Evolutionary conservation across 805 yeast species (phyloP), one percentile per base, ranked within the genome.

Genomic region (Naumovozyma baii): DNA sequence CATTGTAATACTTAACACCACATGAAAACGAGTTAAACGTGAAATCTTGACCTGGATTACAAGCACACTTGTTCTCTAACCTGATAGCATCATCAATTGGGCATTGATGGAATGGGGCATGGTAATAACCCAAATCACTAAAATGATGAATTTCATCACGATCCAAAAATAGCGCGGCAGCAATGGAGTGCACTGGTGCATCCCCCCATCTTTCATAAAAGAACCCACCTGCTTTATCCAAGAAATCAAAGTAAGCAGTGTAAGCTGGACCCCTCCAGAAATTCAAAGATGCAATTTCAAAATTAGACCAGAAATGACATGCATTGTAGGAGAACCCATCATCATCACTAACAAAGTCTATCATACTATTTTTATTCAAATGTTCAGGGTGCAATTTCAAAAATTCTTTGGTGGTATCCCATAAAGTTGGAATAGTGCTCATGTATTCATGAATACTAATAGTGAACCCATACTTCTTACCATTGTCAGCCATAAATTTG

Each of bases 131-230:
- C 46, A 85, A 74, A 54, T 85, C 94, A 43, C 76, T 81, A 58
- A 87, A 87, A 70, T 81, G 77, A 55, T 86, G 94, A 37, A 86
- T 64, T 54, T 79, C 68, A 45, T 74, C 77, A 58, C 73, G 76
- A 39, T 82, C 76, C 60, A 84, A 57, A 66, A 86, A 83, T 48
- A 86, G 66, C 3, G 92, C 67, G 16, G 84, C 95, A 25, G 92
- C 95, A 53, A 85, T 78, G 4, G 94, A 82, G 62, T 85, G 95
- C 37, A 85, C 80, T 28, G 95, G 95, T 19, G 94, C 95, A 62
- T 85, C 95, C 51, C 95, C 94, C 95, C 94, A 84, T 63, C 95
- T 73, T 68, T 83, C 87, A 61, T 85, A 86, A 67, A 82, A 86
- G 66, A 86, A 86, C n/a, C 95, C 95, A 59, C 95, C 95, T 13